Evolutionary conservation across 192 early-diverging fungal species (phyloP).

Genomic region (Coemansia erecta): DNA sequence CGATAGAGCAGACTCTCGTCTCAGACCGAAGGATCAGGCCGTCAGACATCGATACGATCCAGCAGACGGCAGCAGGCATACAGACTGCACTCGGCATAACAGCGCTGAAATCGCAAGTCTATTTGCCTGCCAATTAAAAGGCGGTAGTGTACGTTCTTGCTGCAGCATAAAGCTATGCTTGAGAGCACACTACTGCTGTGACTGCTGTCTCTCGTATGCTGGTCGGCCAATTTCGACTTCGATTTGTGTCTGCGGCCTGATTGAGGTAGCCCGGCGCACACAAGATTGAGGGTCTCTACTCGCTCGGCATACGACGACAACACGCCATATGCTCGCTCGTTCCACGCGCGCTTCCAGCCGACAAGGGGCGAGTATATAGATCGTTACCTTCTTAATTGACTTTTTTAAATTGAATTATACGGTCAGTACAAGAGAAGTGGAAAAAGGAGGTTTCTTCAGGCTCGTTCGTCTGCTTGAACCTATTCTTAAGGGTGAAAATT

Average conservation of each 20-base stretch:
- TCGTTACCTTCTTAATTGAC: constrained; percentile 50
- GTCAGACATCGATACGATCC: too few relatives aligned
- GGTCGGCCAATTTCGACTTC: background rate
- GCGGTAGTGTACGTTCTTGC: too few relatives aligned
- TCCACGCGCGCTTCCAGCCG: background rate
- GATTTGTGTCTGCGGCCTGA: too few relatives aligned
- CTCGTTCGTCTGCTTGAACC: constrained; percentile 5
- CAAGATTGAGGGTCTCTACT: too few relatives aligned
- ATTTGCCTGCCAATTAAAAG: too few relatives aligned
- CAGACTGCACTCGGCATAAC: too few relatives aligned
- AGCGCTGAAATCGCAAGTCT: too few relatives aligned
- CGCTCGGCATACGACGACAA: background rate
- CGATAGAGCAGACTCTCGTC: too few relatives aligned
- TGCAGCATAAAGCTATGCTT: too few relatives aligned
- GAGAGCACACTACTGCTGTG: background rate
- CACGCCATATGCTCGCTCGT: background rate
- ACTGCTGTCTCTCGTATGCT: background rate
- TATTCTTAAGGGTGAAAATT: constrained; percentile 15
- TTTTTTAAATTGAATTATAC: constrained; percentile 23
- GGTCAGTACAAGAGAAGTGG: constrained; percentile 46
- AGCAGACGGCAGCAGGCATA: too few relatives aligned
- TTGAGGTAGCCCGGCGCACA: too few relatives aligned
- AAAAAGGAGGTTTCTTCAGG: constrained; percentile 32
- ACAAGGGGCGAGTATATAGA: too few relatives aligned
- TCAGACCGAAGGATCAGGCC: background rate